Evolutionary conservation across 768 basidiomycete genomes (phyloP), one percentile per base, ranked within the genome.

Genomic region (Mycena kentingensis): DNA sequence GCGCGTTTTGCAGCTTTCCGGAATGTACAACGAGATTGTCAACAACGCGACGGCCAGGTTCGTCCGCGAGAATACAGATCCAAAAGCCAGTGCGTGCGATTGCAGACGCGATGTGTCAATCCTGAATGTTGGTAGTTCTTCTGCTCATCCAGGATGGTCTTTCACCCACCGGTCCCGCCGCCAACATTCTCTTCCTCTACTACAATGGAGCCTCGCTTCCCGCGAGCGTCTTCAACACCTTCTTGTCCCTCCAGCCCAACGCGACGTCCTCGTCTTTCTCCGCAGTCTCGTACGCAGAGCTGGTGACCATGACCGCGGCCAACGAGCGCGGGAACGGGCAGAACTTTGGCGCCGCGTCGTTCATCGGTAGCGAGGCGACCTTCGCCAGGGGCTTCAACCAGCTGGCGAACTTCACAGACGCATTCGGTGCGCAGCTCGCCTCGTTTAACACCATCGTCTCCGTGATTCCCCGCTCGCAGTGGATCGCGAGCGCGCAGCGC

Each of bases 201-300:
- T 75, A 74, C 59, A 63, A 67, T 31, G 73, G 73, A 16, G 51
- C 67, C 4, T 60, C 60, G 1, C 67, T 71, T 25, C 71, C 73
- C 5, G 34, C 52, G 12, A 52, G 50, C 25, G 65, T 70, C 24
- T 77, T 72, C 53, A 67, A 67, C 2, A 70, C 73, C 39, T 72
- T 77, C 55, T 60, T 74, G 16, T 58, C 68, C 21, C 67, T 77
- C 22, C n/a, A n/a, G n/a, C n/a, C n/a, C n/a, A 71, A 73, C 4
- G 48, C 65, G 1, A 61, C 60, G 19, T 51, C 57, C 16, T 51
- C 57, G 7, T 48, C 65, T 21, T 48, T 73, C 10, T 60, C 60
- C 1, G 63, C 72, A 4, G 53, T 69, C 21, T 72, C 70, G 50
- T 77, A 75, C 48, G 48, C 63, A 18, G 72, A 73, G 47, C 65